Evolutionary conservation across 108 stramenopile genomes (phyloP).

Genomic region (Skeletonema menzelii): DNA sequence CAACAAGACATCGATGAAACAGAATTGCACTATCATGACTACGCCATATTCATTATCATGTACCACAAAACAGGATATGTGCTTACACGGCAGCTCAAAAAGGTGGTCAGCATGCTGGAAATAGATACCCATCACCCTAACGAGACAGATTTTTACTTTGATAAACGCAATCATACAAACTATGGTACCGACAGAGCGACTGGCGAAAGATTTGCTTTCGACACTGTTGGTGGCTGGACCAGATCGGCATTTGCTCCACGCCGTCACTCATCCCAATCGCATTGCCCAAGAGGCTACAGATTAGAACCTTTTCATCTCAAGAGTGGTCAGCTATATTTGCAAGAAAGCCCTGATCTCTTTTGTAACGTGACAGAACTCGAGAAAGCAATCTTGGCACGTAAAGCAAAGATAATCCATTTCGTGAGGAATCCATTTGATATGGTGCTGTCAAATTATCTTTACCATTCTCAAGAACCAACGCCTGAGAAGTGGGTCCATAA

Average conservation of each 20-base stretch:
- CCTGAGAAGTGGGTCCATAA: slow-evolving; percentile 41
- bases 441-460: slow-evolving; percentile 43
- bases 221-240: slow-evolving; percentile 7
- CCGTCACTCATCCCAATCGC: slow-evolving; percentile 1
- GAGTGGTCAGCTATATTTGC: slow-evolving; percentile 16
- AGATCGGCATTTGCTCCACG: slow-evolving; percentile 3
- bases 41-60: slow-evolving; percentile 18
- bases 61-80: slow-evolving; percentile 50
- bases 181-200: slow-evolving; percentile 11
- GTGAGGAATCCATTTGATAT: slow-evolving; percentile 47
- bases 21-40: slow-evolving; percentile 24
- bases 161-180: not conserved
- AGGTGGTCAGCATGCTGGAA: slow-evolving; percentile 14
- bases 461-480: slow-evolving; percentile 45
- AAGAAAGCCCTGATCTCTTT: slow-evolving; percentile 37
- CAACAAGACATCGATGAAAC: not conserved
- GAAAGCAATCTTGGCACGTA: not conserved
- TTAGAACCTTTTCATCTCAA: not conserved
- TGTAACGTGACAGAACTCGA: slow-evolving; percentile 17
- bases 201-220: slow-evolving; percentile 26
- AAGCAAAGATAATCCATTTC: slow-evolving; percentile 45
- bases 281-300: slow-evolving; percentile 3
- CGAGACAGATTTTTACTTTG: too few species aligned
- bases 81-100: slow-evolving; percentile 27
- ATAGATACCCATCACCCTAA: not conserved